Base-by-base conservation (phyloP, 2,329 filamentous ascomycete genomes). In the Elsinoe fawcettii region DNA sequence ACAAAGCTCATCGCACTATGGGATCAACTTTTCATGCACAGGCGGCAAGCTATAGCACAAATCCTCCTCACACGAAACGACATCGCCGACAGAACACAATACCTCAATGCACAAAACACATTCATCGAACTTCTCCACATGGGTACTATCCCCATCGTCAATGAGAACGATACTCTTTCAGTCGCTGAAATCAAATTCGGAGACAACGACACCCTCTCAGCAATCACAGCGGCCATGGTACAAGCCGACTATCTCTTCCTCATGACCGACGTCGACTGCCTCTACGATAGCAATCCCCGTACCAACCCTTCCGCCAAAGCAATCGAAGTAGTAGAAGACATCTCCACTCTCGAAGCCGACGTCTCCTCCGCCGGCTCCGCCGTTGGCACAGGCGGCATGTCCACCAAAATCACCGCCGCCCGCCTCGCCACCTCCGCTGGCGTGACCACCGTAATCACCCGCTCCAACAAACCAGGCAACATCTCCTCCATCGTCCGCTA, bases 121-220 rank as follows among this genome's bases (percentile, higher is more conserved):
- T 88, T 99, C 69, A 81, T 84, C 55, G 90, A 96, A 71, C 80
- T 97, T 47, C 76, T 99, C 16, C 85, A 91, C 66, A 93, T 96
- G 86, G 91, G 91, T 1, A 92, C 97, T 23, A 95, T 99, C 61
- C 93, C 93, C 8, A 96, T 99, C 66, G 93, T 99, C 62, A 99
- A 99, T 67, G 93, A 99, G 74, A 99, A 99, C 72, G 93, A 99
- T 71, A 99, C 93, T 2, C 34, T 99, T 56, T 90, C 91, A 22
- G 93, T 99, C 63, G 88, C 92, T 68, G 93, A 99, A 80, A 99
- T 99, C 75, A 97, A 97, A 77, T 99, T 99, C 69, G 93, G 93
- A 63, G 93, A 99, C 77, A 99, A 99, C 66, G 93, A 99, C 72
- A 99, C 93, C 1, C 78, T 99, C 47, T 96, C 90, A 11, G 93